Evolutionary conservation across 352 stramenopile species (phyloP).

Genomic region (Stramenopiles sp.): DNA sequence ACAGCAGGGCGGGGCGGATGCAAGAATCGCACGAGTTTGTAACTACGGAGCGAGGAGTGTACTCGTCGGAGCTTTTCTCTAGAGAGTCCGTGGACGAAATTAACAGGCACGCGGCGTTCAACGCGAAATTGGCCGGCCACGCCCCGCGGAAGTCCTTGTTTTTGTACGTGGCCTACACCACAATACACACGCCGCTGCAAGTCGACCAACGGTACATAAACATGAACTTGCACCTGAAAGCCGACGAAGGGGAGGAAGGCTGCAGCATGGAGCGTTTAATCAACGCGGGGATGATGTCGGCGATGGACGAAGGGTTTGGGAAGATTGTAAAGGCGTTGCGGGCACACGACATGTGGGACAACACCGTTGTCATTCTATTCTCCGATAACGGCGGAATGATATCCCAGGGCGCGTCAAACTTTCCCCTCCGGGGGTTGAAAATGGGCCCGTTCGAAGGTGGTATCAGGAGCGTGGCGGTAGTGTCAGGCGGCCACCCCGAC

Average conservation of each 20-base stretch:
- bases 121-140: no score
- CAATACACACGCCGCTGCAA: conserved; percentile 25
- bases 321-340: conserved; percentile 18
- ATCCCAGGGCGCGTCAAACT: conserved; percentile 2
- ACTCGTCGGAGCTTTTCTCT: not conserved
- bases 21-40: not conserved
- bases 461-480: not conserved
- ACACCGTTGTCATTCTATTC: conserved; percentile 26
- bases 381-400: conserved; percentile 27
- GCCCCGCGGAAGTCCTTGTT: conserved; percentile 27
- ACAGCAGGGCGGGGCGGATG: not conserved
- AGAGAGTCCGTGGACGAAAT: not conserved
- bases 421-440: not conserved
- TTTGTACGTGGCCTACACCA: conserved; percentile 22
- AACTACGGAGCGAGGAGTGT: not conserved
- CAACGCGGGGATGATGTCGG: conserved; percentile 20
- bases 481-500: not conserved
- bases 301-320: conserved; percentile 25
- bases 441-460: conserved; percentile 9
- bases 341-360: conserved; percentile 19
- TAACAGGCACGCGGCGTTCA: no score
- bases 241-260: conserved; percentile 15
- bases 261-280: no score
- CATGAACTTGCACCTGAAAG: conserved; percentile 19
- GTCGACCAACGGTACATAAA: conserved; percentile 22